Conservation (phyloP, 345 rosid species). For the Bretschneidera sinensis region DNA sequence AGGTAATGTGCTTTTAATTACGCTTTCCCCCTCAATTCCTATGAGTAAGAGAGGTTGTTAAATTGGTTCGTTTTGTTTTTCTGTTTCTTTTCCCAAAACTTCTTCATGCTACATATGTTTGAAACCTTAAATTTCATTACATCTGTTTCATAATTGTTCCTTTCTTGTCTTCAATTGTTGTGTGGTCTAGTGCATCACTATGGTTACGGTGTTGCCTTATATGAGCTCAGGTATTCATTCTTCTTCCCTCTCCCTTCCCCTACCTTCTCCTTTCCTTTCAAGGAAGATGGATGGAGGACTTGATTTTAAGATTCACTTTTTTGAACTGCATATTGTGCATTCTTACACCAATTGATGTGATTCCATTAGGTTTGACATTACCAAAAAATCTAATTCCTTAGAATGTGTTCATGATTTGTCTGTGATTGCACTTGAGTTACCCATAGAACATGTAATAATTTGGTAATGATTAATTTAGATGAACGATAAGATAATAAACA, state of each 20-base stretch:
- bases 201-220: not conserved
- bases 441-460: not conserved
- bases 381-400: too few relatives aligned
- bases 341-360: too few relatives aligned
- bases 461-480: not conserved
- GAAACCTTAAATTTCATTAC: not conserved
- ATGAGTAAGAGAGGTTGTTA: not conserved
- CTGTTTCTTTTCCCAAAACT: slow-evolving; percentile 1
- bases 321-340: too few relatives aligned
- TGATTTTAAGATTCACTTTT: not conserved
- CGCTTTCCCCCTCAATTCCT: slow-evolving; percentile 1
- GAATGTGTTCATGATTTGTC: too few relatives aligned
- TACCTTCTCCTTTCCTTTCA: too few relatives aligned
- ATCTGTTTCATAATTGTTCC: not conserved
- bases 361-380: too few relatives aligned
- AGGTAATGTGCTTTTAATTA: slow-evolving; percentile 35
- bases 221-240: not conserved
- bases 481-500: not conserved
- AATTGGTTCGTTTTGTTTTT: not conserved
- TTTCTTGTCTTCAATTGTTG: not conserved
- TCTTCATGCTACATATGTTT: not conserved
- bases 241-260: too few relatives aligned
- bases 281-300: too few relatives aligned
- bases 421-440: not conserved
- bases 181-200: not conserved